Base-by-base conservation (phyloP, 2,329 filamentous ascomycete species). In the Capronia coronata region DNA sequence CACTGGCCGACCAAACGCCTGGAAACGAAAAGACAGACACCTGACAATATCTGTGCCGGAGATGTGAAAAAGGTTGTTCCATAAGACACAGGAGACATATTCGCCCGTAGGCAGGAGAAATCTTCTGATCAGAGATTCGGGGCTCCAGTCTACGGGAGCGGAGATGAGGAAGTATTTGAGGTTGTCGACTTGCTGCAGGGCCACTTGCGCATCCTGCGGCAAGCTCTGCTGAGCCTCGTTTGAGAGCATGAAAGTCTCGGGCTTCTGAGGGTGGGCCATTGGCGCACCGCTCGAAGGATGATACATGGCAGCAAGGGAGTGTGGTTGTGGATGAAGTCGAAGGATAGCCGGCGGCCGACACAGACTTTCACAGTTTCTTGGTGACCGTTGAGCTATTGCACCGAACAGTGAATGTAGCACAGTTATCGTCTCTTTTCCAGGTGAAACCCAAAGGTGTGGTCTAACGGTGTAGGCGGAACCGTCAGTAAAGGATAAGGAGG, bases 141-240 rank as follows among this genome's bases (percentile, higher is more conserved):
- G 84, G 62, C 87, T 86, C 93, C 93, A 98, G 73, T 98, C 93
- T 60, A 97, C 93, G 30, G 93, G 93, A 34, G 93, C 93, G 38
- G 93, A 98, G 63, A 98, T 94, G 71, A 98, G 86, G 71, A 98
- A 98, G 73, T 97, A 98, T 80, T 98, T 98, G 65, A 98, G 75
- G 71, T 97, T 97, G 71, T 98, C 93, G 61, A 98, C 93, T 72
- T 98, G 93, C 71, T 97, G 91, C 61, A 98, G 78, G 54, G 93
- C 93, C 66, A 97, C 89, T 75, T 97, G 88, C 62, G 90, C 90
- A 76, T 97, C 93, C 61, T 94, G 88, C 48, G 93, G 93, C 59
- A 98, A 79, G 63, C 87, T 91, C 73, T 96, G 89, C 73, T 97
- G 91, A 54, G 93, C 91, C 74, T 97, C 91, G 64, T 86, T 90